Evolutionary conservation across 1,284 basidiomycete species (phyloP).

Genomic region (Peniophora sp.): DNA sequence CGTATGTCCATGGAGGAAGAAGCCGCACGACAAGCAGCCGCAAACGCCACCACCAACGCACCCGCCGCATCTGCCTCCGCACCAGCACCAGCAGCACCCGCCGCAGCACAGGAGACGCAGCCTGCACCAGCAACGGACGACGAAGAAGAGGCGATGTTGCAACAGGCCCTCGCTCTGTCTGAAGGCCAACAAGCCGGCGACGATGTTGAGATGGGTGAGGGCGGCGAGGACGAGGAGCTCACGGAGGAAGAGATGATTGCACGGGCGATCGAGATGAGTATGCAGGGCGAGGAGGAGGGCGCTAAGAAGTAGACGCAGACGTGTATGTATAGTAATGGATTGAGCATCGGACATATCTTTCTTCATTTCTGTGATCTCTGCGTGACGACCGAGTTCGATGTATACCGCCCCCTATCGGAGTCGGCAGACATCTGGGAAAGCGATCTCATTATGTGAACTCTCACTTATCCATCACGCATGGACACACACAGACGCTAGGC

Average conservation of each 20-base stretch:
- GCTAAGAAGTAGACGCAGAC: constrained; percentile 16
- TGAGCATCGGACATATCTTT: not conserved
- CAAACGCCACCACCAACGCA: constrained; percentile 22
- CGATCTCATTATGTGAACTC: too few species aligned
- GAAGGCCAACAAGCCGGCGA: constrained; percentile 21
- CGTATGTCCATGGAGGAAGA: constrained; percentile 98
- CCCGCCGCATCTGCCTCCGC: constrained; percentile 21
- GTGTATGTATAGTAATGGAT: not conserved
- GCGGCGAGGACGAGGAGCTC: constrained; percentile 28
- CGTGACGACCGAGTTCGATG: too few species aligned
- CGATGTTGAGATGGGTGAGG: constrained; percentile 44
- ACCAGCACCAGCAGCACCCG: constrained; percentile 22
- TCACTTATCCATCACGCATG: too few species aligned
- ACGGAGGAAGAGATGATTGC: constrained; percentile 56
- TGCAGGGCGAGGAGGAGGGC: constrained; percentile 20
- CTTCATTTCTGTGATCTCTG: too few species aligned
- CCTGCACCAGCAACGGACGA: constrained; percentile 38
- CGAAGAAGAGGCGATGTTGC: constrained; percentile 62
- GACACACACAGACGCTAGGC: too few species aligned
- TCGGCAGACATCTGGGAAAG: too few species aligned
- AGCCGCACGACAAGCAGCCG: constrained; percentile 79
- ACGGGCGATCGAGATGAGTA: constrained; percentile 52
- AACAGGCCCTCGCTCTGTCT: constrained; percentile 56
- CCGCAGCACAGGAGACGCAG: constrained; percentile 19
- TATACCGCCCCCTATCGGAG: too few species aligned